Percentiles rank a stretch among this genome's conserved stretches.
These are phyloP conservation scores for Butyriboletus appendiculatus DNA, from an alignment of 1,284 basidiomycete species.

Conservation along the genomic window DNA sequence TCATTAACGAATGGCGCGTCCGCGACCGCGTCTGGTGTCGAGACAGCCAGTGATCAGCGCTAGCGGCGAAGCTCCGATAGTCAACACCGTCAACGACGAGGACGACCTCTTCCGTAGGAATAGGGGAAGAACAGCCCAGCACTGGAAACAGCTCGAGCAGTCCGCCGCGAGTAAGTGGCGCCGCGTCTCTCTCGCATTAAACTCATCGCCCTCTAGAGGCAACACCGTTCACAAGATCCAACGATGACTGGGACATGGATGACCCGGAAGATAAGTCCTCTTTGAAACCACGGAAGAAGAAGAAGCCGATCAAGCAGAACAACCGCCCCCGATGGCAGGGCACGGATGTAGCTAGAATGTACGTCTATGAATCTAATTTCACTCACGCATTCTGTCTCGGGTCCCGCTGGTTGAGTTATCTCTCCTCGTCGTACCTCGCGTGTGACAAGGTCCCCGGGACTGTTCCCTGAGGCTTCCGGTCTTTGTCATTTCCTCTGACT, in stretches of 20 bases:
- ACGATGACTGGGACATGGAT: slow-evolving; percentile 27
- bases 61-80: slow-evolving; percentile 15
- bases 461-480: not conserved
- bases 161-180: slow-evolving; percentile 49
- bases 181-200: not conserved
- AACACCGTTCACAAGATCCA: slow-evolving; percentile 17
- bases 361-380: slow-evolving; percentile 14
- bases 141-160: slow-evolving; percentile 59
- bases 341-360: slow-evolving; percentile 27
- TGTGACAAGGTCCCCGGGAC: not conserved
- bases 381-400: not conserved
- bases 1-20: slow-evolving; percentile 32
- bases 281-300: slow-evolving; percentile 40
- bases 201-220: slow-evolving; percentile 26
- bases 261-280: slow-evolving; percentile 28
- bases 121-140: slow-evolving; percentile 47
- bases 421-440: not conserved
- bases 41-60: slow-evolving; percentile 11
- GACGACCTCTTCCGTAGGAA: slow-evolving; percentile 70
- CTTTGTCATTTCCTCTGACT: slow-evolving; percentile 11
- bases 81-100: slow-evolving; percentile 44
- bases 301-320: slow-evolving; percentile 36
- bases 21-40: slow-evolving; percentile 51
- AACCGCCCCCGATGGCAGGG: slow-evolving; percentile 41
- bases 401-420: not conserved